Evolutionary conservation across 2,329 filamentous ascomycete species (phyloP).

Genomic region (Penicillium sp.): DNA sequence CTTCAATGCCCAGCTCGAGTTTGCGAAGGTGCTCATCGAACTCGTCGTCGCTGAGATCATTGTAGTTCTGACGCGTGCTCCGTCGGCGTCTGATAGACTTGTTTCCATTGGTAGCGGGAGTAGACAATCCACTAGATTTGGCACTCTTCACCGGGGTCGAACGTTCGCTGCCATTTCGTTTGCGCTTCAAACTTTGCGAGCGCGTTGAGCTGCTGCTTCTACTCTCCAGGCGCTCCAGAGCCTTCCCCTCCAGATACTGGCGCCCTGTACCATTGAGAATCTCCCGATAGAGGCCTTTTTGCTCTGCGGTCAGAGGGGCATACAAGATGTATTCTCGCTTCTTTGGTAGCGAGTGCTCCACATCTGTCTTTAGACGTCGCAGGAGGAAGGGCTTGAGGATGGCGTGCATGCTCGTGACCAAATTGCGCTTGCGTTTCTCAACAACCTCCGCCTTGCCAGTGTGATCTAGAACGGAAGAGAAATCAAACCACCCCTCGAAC

Average conservation of each 20-base stretch:
- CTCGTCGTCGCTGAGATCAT: slow-evolving; percentile 73
- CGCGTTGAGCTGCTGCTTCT: slow-evolving; percentile 34
- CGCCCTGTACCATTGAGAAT: slow-evolving; percentile 73
- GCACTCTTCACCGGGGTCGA: slow-evolving; percentile 63
- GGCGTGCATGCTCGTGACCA: slow-evolving; percentile 84
- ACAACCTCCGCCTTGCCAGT: slow-evolving; percentile 72
- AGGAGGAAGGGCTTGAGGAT: slow-evolving; percentile 89
- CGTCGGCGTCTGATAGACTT: slow-evolving; percentile 52
- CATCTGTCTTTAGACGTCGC: slow-evolving; percentile 85
- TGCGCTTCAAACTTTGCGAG: slow-evolving; percentile 56
- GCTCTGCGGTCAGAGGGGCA: slow-evolving; percentile 83
- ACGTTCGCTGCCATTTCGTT: slow-evolving; percentile 44
- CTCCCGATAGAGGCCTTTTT: slow-evolving; percentile 83
- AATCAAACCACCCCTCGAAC: slow-evolving; percentile 96
- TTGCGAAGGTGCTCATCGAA: slow-evolving; percentile 68
- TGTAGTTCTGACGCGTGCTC: slow-evolving; percentile 53
- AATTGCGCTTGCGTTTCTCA: slow-evolving; percentile 70
- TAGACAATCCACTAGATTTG: slow-evolving; percentile 71
- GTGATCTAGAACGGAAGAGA: slow-evolving; percentile 84
- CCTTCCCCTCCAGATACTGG: slow-evolving; percentile 50
- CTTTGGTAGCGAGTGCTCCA: slow-evolving; percentile 85
- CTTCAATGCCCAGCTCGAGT: slow-evolving; percentile 53
- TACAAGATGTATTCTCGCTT: slow-evolving; percentile 96
- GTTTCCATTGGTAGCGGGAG: slow-evolving; percentile 55
- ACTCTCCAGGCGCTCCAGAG: slow-evolving; percentile 47